Conservation (phyloP, 805 yeast species). For the Saccharomycopsis oosterbeekiorum region DNA sequence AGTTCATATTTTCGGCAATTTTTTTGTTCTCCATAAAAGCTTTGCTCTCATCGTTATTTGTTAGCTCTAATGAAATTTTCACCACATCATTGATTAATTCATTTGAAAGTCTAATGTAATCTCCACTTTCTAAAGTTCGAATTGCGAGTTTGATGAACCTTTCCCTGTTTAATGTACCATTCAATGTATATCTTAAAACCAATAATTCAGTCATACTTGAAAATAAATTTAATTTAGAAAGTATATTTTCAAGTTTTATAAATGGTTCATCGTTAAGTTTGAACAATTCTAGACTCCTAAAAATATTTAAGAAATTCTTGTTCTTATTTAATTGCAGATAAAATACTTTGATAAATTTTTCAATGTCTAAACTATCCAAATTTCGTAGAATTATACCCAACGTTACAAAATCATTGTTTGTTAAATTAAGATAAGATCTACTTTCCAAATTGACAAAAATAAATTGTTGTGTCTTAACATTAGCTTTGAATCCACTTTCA, state of each 20-base stretch:
- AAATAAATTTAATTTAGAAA: background rate
- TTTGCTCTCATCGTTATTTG: background rate
- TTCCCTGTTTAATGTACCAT: background rate
- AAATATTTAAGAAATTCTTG: background rate
- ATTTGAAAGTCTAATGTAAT: background rate
- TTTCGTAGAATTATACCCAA: slow-evolving; percentile 1
- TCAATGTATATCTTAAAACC: background rate
- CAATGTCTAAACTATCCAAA: background rate
- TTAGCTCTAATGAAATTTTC: background rate
- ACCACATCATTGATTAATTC: background rate
- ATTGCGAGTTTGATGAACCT: background rate
- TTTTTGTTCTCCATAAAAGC: background rate
- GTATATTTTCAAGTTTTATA: background rate
- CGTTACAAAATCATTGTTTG: slow-evolving; percentile 1
- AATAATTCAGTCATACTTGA: background rate
- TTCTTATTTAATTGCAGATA: background rate
- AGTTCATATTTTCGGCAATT: background rate
- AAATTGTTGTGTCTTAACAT: background rate
- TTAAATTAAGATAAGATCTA: slow-evolving; percentile 8
- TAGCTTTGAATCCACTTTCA: background rate
- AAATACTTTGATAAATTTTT: background rate
- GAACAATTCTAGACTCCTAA: background rate
- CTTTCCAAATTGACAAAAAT: slow-evolving; percentile 7
- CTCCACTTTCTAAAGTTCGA: background rate
- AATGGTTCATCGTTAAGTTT: background rate